Percentiles rank a stretch among this genome's conserved stretches.
phyloP scores from a whole-genome alignment of 208 protist species.

The Crithidia brevicula region DNA sequence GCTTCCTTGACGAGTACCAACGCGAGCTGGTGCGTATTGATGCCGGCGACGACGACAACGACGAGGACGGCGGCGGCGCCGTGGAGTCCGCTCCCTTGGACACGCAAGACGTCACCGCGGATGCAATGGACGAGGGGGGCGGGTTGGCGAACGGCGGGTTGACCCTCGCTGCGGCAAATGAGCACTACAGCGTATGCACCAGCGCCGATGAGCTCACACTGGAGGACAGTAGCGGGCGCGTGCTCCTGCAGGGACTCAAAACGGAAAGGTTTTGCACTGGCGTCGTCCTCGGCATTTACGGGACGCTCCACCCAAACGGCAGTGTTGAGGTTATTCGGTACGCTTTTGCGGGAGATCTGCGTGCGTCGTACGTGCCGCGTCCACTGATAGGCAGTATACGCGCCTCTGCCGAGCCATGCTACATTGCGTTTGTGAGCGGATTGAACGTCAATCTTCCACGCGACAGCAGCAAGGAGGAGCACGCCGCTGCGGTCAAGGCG shows the following conservation, averaged over 20 bases:
- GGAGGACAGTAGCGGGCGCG: constrained; percentile 85
- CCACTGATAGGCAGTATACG: constrained; percentile 12
- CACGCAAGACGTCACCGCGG: constrained; percentile 2
- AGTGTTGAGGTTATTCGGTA: constrained; percentile 66
- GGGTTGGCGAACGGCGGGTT: constrained; percentile 21
- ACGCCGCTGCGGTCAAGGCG: constrained; percentile 27
- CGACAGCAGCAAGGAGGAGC: constrained; percentile 21
- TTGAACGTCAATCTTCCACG: constrained; percentile 46
- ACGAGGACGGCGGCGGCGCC: constrained; percentile 25
- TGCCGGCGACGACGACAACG: constrained; percentile 77
- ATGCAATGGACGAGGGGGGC: constrained; percentile 19
- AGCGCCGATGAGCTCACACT: constrained; percentile 71
- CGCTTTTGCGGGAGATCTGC: constrained; percentile 47
- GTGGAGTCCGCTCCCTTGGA: constrained; percentile 27
- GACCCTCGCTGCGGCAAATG: constrained; percentile 32
- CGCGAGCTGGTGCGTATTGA: constrained; percentile 85
- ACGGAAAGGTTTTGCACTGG: constrained; percentile 76
- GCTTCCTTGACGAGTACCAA: constrained; percentile 90
- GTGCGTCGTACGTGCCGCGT: constrained; percentile 55
- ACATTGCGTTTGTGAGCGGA: constrained; percentile 85
- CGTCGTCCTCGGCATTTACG: constrained; percentile 76
- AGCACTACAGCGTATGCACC: constrained; percentile 60
- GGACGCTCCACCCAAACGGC: constrained; percentile 68
- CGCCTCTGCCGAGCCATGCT: constrained; percentile 50
- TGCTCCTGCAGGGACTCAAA: constrained; percentile 60